Evolutionary conservation across 2,329 filamentous ascomycete genomes (phyloP).

Genomic region (Emmonsiellopsis sp.): DNA sequence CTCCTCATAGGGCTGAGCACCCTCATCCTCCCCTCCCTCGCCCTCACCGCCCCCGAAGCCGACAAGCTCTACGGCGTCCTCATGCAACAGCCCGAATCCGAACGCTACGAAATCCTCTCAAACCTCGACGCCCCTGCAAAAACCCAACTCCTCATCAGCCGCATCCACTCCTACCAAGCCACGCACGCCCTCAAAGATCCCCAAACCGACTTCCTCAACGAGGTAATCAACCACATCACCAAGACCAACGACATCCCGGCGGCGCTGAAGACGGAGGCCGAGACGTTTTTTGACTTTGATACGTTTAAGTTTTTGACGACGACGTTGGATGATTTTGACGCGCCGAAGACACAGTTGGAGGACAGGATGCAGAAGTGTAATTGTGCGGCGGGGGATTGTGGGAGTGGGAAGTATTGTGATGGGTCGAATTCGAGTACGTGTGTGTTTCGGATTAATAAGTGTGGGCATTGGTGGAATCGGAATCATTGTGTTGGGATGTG

Average conservation of each 20-base stretch:
- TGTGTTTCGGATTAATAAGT: too few relatives aligned
- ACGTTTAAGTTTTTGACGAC: background rate
- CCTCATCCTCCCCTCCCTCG: background rate
- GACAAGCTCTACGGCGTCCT: background rate
- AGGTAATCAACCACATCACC: background rate
- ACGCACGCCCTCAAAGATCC: background rate
- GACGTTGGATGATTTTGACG: background rate
- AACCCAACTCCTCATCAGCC: background rate
- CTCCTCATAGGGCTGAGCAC: background rate
- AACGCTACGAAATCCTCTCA: background rate
- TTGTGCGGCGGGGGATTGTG: background rate
- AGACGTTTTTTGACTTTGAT: background rate
- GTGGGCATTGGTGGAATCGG: too few relatives aligned
- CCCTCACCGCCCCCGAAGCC: background rate
- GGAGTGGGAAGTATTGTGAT: background rate
- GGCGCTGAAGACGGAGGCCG: background rate
- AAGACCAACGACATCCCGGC: background rate
- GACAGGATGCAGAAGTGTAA: background rate
- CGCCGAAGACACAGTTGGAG: background rate
- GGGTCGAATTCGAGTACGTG: background rate
- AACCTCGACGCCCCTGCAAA: background rate
- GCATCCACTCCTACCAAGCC: background rate
- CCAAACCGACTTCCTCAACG: background rate
- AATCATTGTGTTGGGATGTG: too few relatives aligned
- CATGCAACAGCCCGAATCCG: background rate